phyloP scores from a whole-genome alignment of 495 filamentous ascomycete genomes.

The Trichoderma erinaceum region DNA sequence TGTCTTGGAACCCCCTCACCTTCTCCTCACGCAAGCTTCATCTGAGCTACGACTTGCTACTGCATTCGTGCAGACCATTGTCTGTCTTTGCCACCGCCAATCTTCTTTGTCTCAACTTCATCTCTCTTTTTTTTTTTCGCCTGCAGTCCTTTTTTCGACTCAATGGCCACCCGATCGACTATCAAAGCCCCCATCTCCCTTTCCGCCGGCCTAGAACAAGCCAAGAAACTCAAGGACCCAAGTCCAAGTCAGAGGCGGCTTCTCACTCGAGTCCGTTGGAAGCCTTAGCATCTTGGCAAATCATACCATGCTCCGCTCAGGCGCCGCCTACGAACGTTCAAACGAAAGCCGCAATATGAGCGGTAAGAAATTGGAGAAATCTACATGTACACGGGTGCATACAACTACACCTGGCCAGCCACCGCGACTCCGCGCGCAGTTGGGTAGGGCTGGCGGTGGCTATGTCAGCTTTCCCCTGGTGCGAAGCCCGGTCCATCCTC shows the following conservation, averaged over 20 bases:
- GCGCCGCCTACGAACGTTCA: background rate
- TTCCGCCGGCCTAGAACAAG: background rate
- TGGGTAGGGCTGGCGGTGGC: background rate
- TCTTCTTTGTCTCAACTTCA: background rate
- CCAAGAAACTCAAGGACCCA: background rate
- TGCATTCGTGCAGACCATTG: background rate
- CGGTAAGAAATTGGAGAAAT: background rate
- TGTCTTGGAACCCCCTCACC: background rate
- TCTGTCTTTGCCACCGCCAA: background rate
- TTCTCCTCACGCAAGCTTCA: background rate
- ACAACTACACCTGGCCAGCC: background rate
- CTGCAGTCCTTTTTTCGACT: background rate
- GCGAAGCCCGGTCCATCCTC: background rate
- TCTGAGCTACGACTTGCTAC: background rate
- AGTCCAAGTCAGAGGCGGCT: background rate
- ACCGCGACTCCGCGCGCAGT: background rate
- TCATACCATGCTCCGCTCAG: background rate
- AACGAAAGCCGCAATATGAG: background rate
- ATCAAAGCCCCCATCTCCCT: background rate
- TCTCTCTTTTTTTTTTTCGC: background rate
- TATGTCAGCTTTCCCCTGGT: constrained; percentile 10
- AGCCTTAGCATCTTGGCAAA: background rate
- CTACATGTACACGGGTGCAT: background rate
- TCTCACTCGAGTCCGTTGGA: background rate
- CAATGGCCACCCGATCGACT: background rate